Percentiles rank a stretch among this genome's conserved stretches.
Conservation (phyloP, 1,284 basidiomycete species). For the Trichosporon ovoides region DNA sequence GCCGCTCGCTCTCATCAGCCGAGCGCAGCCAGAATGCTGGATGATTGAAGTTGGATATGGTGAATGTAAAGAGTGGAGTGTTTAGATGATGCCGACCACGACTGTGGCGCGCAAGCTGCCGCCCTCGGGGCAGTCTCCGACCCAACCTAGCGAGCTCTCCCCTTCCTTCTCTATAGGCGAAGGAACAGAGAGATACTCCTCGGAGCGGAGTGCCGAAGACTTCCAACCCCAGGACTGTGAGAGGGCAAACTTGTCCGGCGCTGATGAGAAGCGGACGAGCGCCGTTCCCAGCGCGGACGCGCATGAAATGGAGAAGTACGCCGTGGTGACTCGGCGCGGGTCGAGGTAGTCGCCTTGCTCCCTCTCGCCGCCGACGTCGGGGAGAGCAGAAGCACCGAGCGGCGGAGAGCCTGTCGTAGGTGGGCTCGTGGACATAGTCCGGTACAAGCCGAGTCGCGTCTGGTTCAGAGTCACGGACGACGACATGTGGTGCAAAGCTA, state of each 20-base stretch:
- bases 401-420: slow-evolving; percentile 14
- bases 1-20: background rate
- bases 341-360: slow-evolving; percentile 42
- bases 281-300: slow-evolving; percentile 73
- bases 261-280: slow-evolving; percentile 73
- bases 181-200: slow-evolving; percentile 44
- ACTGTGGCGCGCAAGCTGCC: slow-evolving; percentile 68
- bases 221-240: slow-evolving; percentile 55
- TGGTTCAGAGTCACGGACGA: slow-evolving; percentile 8
- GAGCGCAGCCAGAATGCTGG: background rate
- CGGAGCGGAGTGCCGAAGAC: slow-evolving; percentile 43
- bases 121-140: slow-evolving; percentile 48
- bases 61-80: background rate
- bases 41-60: background rate
- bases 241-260: slow-evolving; percentile 77
- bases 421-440: slow-evolving; percentile 16
- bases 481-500: background rate
- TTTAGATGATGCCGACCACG: slow-evolving; percentile 63
- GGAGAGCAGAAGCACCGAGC: background rate
- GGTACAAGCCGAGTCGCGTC: slow-evolving; percentile 6
- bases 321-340: slow-evolving; percentile 45
- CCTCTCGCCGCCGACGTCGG: slow-evolving; percentile 19
- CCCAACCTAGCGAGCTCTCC: slow-evolving; percentile 52
- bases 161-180: slow-evolving; percentile 54
- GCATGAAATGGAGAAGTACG: slow-evolving; percentile 77